phyloP scores from a whole-genome alignment of 306 rosid species.

The Datisca glomerata region DNA sequence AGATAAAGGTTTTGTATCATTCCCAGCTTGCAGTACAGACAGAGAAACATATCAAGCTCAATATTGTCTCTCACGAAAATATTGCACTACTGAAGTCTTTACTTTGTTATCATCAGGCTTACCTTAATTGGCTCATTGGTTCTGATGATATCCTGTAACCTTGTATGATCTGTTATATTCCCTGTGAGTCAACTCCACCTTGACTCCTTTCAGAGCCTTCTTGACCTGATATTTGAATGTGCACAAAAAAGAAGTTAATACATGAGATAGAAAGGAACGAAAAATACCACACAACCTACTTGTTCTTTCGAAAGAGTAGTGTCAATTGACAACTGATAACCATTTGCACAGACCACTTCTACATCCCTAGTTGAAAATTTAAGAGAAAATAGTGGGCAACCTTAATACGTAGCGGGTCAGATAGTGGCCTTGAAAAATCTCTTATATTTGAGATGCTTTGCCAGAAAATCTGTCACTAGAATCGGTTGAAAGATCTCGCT shows the following conservation, averaged over 20 bases:
- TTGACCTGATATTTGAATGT: constrained; percentile 26
- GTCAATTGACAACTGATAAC: too few relatives aligned
- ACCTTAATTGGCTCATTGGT: constrained; percentile 36
- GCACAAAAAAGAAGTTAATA: background rate
- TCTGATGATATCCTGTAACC: constrained; percentile 29
- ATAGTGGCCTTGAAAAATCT: constrained; percentile 21
- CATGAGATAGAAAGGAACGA: background rate
- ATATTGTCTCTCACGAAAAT: constrained; percentile 35
- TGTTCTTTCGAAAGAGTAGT: background rate
- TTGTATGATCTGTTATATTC: constrained; percentile 16
- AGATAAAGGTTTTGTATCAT: constrained; percentile 40
- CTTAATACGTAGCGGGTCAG: constrained; percentile 47
- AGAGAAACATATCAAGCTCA: constrained; percentile 5
- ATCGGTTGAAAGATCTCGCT: constrained; percentile 43
- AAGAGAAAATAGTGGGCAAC: constrained; percentile 17
- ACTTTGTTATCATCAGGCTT: constrained; percentile 34
- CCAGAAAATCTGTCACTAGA: constrained; percentile 26
- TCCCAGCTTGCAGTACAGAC: constrained; percentile 78
- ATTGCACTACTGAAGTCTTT: constrained; percentile 18
- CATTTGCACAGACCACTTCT: too few relatives aligned
- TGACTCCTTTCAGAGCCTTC: constrained; percentile 37
- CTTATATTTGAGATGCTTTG: constrained; percentile 14
- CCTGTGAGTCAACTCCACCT: constrained; percentile 18
- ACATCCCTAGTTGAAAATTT: too few relatives aligned
- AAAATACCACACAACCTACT: background rate